phyloP scores from a whole-genome alignment of 371 early-diverging fungal genomes.

The Lichtheimia corymbifera region DNA sequence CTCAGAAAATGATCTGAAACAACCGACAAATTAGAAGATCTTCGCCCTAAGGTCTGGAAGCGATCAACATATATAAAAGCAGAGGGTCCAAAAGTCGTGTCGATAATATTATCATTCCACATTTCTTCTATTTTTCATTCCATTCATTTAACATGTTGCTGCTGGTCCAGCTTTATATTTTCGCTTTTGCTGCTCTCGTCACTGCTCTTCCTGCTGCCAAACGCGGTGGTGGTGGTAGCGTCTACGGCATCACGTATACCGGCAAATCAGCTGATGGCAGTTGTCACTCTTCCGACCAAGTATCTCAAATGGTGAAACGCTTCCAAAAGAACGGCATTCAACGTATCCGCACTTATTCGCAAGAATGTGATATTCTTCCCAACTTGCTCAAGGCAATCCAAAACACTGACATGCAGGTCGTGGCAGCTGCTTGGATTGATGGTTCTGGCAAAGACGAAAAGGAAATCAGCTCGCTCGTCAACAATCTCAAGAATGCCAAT shows the following conservation, averaged over 20 bases:
- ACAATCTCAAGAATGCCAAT: slow-evolving; percentile 8
- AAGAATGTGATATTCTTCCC: slow-evolving; percentile 46
- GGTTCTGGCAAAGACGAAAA: slow-evolving; percentile 28
- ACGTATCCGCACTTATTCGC: slow-evolving; percentile 47
- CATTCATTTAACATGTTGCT: slow-evolving; percentile 3
- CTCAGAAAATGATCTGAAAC: no score
- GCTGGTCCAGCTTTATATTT: slow-evolving; percentile 14
- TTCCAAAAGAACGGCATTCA: slow-evolving; percentile 37
- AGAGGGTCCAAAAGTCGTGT: background rate
- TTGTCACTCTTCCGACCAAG: slow-evolving; percentile 32
- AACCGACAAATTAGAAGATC: no score
- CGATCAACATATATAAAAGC: slow-evolving; percentile 3
- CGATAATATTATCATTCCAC: background rate
- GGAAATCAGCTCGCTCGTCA: slow-evolving; percentile 30
- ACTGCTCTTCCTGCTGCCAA: slow-evolving; percentile 24
- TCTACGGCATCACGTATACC: slow-evolving; percentile 30
- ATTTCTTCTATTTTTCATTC: slow-evolving; percentile 1
- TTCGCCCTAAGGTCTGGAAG: no score
- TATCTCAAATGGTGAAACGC: slow-evolving; percentile 19
- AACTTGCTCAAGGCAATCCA: slow-evolving; percentile 35
- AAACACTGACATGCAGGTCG: slow-evolving; percentile 31
- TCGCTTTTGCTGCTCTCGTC: slow-evolving; percentile 15
- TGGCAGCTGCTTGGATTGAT: slow-evolving; percentile 48
- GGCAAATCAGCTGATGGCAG: slow-evolving; percentile 32
- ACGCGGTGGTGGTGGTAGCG: slow-evolving; percentile 17